Conservation (phyloP, 2,329 filamentous ascomycete genomes). For the Aureobasidium zeae region DNA sequence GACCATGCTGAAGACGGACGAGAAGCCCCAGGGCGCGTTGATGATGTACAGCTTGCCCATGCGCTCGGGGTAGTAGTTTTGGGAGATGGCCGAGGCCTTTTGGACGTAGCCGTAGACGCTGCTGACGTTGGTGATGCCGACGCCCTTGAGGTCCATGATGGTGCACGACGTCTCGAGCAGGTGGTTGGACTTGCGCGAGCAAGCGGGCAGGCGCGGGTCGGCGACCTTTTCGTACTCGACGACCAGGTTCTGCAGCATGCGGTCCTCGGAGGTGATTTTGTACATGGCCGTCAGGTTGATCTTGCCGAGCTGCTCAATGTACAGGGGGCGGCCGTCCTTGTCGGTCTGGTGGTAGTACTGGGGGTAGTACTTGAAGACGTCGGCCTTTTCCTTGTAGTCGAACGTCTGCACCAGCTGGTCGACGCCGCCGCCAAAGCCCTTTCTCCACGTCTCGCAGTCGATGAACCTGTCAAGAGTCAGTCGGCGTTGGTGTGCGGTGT, state of each 20-base stretch:
- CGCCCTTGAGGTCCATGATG: slow-evolving; percentile 95
- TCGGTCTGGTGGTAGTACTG: slow-evolving; percentile 99
- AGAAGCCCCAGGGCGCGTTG: slow-evolving; percentile 96
- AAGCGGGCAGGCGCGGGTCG: slow-evolving; percentile 87
- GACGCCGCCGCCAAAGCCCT: slow-evolving; percentile 62
- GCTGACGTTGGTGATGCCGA: slow-evolving; percentile 69
- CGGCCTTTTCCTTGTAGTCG: slow-evolving; percentile 73
- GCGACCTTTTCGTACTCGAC: slow-evolving; percentile 95
- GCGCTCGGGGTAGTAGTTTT: slow-evolving; percentile 98
- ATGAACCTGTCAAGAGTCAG: slow-evolving; percentile 58
- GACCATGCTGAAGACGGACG: slow-evolving; percentile 71
- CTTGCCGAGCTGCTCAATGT: slow-evolving; percentile 92
- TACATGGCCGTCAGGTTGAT: slow-evolving; percentile 85
- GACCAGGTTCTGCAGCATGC: slow-evolving; percentile 93
- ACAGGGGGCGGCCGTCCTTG: slow-evolving; percentile 93
- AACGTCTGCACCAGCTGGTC: slow-evolving; percentile 73
- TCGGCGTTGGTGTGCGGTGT: not conserved
- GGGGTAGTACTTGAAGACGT: slow-evolving; percentile 86
- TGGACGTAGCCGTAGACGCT: slow-evolving; percentile 84
- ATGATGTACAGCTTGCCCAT: slow-evolving; percentile 94
- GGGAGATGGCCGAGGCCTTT: slow-evolving; percentile 77
- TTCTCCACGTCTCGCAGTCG: slow-evolving; percentile 84
- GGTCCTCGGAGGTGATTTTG: slow-evolving; percentile 84
- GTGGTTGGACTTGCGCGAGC: slow-evolving; percentile 80
- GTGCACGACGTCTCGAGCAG: slow-evolving; percentile 97